Base-by-base conservation (phyloP, 2,329 filamentous ascomycete species). In the Monilinia polystroma region DNA sequence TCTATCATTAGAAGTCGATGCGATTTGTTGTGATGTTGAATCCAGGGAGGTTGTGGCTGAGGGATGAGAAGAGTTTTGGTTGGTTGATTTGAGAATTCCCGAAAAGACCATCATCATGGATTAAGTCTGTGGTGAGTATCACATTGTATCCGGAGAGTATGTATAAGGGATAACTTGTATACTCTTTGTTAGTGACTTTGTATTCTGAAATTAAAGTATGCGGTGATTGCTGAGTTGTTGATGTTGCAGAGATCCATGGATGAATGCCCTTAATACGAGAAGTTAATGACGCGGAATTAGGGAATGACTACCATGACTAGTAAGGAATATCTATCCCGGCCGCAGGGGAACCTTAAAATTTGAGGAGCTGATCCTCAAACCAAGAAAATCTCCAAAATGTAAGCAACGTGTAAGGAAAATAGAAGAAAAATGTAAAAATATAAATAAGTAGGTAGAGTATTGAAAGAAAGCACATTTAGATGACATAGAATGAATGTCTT, bases 51-150 rank as follows among this genome's bases (percentile, higher is more conserved):
- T 47, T 38, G 64, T 58, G 72, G 75, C 63, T 68, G 70, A 68
- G 67, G 66, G 54, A 67, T 68, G 64, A 62, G 58, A 41, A 51
- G 47, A 23, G 58, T 71, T 71, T 63, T 80, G 80, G 75, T 74
- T 76, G 70, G 80, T 78, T 68, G 79, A 75, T 70, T 76, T 76
- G 72, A 84, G 81, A 73, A 84, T 79, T 70, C 78, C 80, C 69
- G 80, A 79, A 71, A 84, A 79, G 66, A 81, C 81, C 82, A 84
- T 84, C 74, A 76, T 79, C 76, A 71, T 76, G 76, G 76, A 65
- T 43, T 58, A 32, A 51, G 49, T 54, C 43, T 66, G 45, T 66
- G 47, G 47, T 54, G 45, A 62, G 64, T 62, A 59, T 66, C 49
- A 66, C 64, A 66, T 66, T 66, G 64, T 66, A 59, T 66, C 64